Evolutionary conservation across 129 eudicot genomes (phyloP), one percentile per base, ranked within the genome.

Genomic region (Heracleum sosnowskyi): DNA sequence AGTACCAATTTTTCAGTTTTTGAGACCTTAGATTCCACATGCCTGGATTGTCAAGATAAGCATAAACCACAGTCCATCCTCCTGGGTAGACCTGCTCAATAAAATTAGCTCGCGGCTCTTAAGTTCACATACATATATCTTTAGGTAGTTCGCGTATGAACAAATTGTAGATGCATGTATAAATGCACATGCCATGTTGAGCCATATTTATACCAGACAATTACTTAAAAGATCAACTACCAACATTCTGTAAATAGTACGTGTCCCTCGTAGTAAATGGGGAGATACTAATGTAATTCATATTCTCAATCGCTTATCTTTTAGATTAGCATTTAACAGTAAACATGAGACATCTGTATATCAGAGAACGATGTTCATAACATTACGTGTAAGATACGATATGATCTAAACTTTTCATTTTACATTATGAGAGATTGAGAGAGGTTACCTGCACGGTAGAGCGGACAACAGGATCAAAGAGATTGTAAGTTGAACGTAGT

Each of bases 11-110:
- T 45, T 83, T 85, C 76, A 90, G 55, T 11, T 85, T 80, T 55
- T 90, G 96, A 55, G 96, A 88, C 55, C 96, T 86, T 68, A 90
- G 76, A 80, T 90, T 90, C 96, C 96, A 90, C 92, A 88, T 90
- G 53, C 96, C 92, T 0, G 92, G 92, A 73, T 90, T 90, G 81
- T 90, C 96, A 18, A 88, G 80, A 47, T 84, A 88, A 18, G 79
- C 88, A 82, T 90, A 90, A 16, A 88, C 92, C n/a, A 88, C 92
- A 12, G 84, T 83, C 96, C 96, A 89, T 78, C 84, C 90, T 17
- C 83, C 80, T 0, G 93, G 93, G 37, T 89, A 89, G 13, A 89
- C 90, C 89, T 86, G 57, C 45, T 60, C 68, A 10, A 24, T 60
- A 24, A 16, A 39, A 22, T 29, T 74, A 36, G 28, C 29, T 49